Conservation (phyloP, 169 alveolate genomes). For the Theileria sp. region DNA sequence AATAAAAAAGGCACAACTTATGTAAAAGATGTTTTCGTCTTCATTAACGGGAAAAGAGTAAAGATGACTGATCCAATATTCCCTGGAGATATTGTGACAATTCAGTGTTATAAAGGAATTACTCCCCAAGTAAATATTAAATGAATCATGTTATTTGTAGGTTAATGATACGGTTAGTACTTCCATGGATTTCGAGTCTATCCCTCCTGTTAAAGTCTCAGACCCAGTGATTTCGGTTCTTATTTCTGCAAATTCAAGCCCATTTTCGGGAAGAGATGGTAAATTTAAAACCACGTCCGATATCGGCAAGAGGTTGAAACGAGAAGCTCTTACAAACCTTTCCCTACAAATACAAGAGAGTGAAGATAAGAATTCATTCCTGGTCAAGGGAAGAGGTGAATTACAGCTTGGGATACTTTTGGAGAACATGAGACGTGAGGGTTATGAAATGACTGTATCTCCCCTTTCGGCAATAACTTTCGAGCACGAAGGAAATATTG, state of each 20-base stretch:
- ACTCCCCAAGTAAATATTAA: slow-evolving; percentile 42
- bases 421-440: slow-evolving; percentile 95
- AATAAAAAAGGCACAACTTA: slow-evolving; percentile 68
- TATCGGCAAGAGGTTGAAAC: slow-evolving; percentile 85
- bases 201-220: slow-evolving; percentile 84
- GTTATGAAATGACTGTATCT: slow-evolving; percentile 88
- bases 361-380: slow-evolving; percentile 74
- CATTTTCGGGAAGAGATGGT: slow-evolving; percentile 90
- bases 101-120: slow-evolving; percentile 71
- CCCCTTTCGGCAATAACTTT: slow-evolving; percentile 87
- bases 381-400: slow-evolving; percentile 91
- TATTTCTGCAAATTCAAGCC: slow-evolving; percentile 87
- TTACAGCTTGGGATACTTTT: slow-evolving; percentile 91
- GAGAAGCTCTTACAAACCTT: slow-evolving; percentile 88
- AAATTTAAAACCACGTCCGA: slow-evolving; percentile 75
- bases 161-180: slow-evolving; percentile 77
- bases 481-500: slow-evolving; percentile 71
- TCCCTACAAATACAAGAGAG: slow-evolving; percentile 83
- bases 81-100: slow-evolving; percentile 78
- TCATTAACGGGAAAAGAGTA: slow-evolving; percentile 68
- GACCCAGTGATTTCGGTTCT: slow-evolving; percentile 90
- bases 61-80: slow-evolving; percentile 59
- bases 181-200: slow-evolving; percentile 58
- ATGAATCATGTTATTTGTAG: not conserved
- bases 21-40: slow-evolving; percentile 70